Evolutionary conservation across 2,329 filamentous ascomycete species (phyloP), one percentile per base, ranked within the genome.

Genomic region (Epichloe uncinata): DNA sequence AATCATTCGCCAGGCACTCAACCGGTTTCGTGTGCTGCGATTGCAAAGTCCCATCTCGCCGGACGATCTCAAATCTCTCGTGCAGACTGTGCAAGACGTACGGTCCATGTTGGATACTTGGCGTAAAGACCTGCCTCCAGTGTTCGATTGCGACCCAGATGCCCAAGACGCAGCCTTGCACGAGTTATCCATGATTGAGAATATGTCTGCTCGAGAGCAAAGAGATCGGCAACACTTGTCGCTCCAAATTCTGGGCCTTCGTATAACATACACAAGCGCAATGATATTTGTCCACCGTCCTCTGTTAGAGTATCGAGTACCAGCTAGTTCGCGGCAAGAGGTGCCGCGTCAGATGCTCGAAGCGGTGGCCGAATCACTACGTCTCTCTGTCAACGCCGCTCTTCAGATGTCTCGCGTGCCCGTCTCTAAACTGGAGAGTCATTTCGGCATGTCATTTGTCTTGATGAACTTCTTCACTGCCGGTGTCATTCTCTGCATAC

Each of bases 371-470:
- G 60, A 63, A 38, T 57, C 56, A 15, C 51, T 57, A 15, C 50
- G 55, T 37, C 26, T 54, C 15, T 56, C 58, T 11, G 60, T 60
- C 9, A 54, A 54, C 34, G 60, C 61, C 13, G 61, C 61, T 9
- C 52, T 64, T 15, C 58, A 60, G 12, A 62, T 63, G 46, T 63
- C 61, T 13, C 55, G 55, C 11, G 53, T 58, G 4, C 59, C 60
- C 0, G 56, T 63, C 11, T 52, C 53, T 43, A 50, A 55, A 22
- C 61, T 63, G 47, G 54, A 59, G 44, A 51, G 57, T 18, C 57
- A 63, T 33, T 58, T 54, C 22, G 50, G 50, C 45, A 44, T 57
- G 43, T 51, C 54, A 12, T 55, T 55, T 42, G 42, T 54, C 6
- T 50, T 57, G 36, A 50, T 55, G 33, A 53, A 57, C 37, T 53